Evolutionary conservation across 768 basidiomycete species (phyloP).

Genomic region (Clathrus columnatus): DNA sequence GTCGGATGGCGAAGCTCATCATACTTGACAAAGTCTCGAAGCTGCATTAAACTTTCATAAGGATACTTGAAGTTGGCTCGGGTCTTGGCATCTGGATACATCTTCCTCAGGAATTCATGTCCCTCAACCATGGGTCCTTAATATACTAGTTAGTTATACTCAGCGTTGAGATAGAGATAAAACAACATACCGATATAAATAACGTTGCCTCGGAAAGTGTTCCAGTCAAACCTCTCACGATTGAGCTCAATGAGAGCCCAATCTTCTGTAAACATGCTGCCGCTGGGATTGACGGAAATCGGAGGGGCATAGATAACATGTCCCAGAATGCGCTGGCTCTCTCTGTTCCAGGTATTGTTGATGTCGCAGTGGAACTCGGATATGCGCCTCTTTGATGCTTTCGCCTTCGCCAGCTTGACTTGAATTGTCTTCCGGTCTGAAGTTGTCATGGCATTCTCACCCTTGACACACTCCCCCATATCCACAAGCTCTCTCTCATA

Average conservation of each 20-base stretch:
- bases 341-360: conserved; percentile 17
- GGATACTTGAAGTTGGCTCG: conserved; percentile 24
- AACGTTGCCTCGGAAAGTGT: conserved; percentile 23
- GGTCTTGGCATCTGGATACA: conserved; percentile 19
- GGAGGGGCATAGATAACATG: conserved; percentile 24
- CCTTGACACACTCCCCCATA: conserved; percentile 11
- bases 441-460: no score
- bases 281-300: conserved; percentile 14
- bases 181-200: conserved; percentile 23
- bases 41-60: conserved; percentile 22
- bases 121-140: conserved; percentile 21
- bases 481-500: conserved; percentile 15
- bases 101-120: conserved; percentile 17
- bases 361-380: conserved; percentile 17
- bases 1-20: conserved; percentile 22
- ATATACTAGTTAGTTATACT: conserved; percentile 14
- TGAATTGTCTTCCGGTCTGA: neutral
- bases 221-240: conserved; percentile 19
- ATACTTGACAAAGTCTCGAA: conserved; percentile 19
- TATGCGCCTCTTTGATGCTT: conserved; percentile 8
- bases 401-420: neutral
- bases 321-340: conserved; percentile 20
- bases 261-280: conserved; percentile 19
- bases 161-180: conserved; percentile 12
- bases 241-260: conserved; percentile 22